Base-by-base conservation (phyloP, 1,284 basidiomycete species). In the Ganoderma lingzhi region DNA sequence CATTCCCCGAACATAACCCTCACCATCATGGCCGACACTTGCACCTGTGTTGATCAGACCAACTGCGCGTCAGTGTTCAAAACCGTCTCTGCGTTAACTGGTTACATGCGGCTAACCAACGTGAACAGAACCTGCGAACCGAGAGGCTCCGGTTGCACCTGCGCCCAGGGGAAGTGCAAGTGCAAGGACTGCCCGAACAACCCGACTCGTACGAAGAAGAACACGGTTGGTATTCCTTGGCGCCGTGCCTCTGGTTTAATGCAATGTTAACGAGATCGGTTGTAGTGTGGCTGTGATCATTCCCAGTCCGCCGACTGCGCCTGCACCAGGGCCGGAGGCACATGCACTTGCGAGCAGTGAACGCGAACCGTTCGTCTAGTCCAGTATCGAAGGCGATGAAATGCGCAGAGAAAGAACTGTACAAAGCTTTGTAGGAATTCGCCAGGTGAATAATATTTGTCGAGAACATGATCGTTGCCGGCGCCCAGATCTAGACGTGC, bases 131-230 rank as follows among this genome's bases (percentile, higher is more conserved):
- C 76, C 23, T 79, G 77, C 64, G 77, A 77, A 23, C 74, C 77
- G 61, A 56, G 59, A 19, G 73, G 75, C 41, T 75, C 71, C 15
- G 74, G 71, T 19, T 78, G 78, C 61, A 70, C 68, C 14, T 80
- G 78, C 71, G 63, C 74, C 39, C 73, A 76, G 66, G 73, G 73
- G 61, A 67, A 74, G 56, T 80, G 78, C 73, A 71, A 70, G 67
- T 80, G 78, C 72, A 51, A 68, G 35, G 68, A 73, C 63, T 80
- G 78, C 70, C 67, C 66, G 9, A 80, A 80, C 73, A 77, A 77
- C 37, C 12, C 67, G 12, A 4, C 62, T 14, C 12, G 45, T 3
- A 12, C 53, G 9, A 48, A 60, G 45, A 48, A 64, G 58, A 9
- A 9, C 32, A 60, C 62, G 5, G n/a, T n/a, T n/a, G n/a, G n/a